Conservation (phyloP, 139 green algal genomes). For the Nannochloris sp. region DNA sequence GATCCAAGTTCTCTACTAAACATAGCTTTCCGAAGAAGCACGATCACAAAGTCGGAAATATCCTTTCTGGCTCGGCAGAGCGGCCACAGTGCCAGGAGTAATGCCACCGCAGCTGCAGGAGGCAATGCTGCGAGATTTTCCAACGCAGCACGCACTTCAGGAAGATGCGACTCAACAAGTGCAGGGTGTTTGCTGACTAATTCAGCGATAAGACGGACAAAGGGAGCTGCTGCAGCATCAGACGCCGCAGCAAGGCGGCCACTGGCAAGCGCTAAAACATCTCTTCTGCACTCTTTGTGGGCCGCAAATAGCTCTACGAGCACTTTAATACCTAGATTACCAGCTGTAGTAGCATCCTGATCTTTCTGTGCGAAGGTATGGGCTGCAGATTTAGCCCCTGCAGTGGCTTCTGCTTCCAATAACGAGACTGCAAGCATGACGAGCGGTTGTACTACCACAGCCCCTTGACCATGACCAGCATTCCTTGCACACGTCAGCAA, state of each 20-base stretch:
- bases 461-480: neutral
- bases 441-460: conserved; percentile 4
- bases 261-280: conserved; percentile 11
- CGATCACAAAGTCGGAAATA: conserved; percentile 14
- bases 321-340: conserved; percentile 8
- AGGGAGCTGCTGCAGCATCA: conserved; percentile 1
- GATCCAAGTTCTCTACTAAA: conserved; percentile 21
- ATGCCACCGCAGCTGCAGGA: neutral
- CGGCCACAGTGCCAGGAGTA: conserved; percentile 29
- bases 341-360: neutral
- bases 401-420: neutral
- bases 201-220: conserved; percentile 2
- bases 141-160: neutral
- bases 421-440: neutral
- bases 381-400: neutral
- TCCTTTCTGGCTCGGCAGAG: conserved; percentile 1
- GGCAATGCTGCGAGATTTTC: conserved; percentile 14
- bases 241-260: conserved; percentile 9
- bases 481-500: conserved; percentile 9
- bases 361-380: neutral
- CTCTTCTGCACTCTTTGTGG: neutral
- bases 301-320: conserved; percentile 24
- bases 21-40: conserved; percentile 25
- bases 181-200: conserved; percentile 8
- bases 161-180: neutral